A percentile compares a stretch with the other conserved stretches of the same genome.
These are phyloP conservation scores for Chondrostereum purpureum DNA, from an alignment of 1,284 basidiomycete genomes.

Conservation along the genomic window DNA sequence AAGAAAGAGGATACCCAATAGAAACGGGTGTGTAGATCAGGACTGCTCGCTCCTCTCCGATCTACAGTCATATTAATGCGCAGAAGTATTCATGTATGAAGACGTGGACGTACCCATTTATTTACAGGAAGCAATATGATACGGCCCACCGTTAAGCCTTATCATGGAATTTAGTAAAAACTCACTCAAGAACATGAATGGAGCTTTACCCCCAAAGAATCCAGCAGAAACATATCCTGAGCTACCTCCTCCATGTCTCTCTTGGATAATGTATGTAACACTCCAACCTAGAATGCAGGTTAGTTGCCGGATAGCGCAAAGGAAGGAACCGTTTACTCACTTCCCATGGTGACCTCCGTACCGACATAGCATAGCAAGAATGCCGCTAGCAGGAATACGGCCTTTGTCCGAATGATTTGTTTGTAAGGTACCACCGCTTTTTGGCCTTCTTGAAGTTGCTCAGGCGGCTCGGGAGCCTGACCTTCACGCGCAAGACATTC, in stretches of 20 bases:
- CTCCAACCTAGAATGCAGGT: conserved; percentile 30
- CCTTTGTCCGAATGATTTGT: conserved; percentile 30
- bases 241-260: conserved; percentile 27
- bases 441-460: conserved; percentile 12
- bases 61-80: conserved; percentile 19
- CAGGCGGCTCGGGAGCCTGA: conserved; percentile 17
- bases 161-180: too few species aligned
- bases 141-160: conserved; percentile 40
- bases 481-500: conserved; percentile 25
- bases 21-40: conserved; percentile 30
- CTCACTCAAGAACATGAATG: too few species aligned
- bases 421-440: conserved; percentile 22
- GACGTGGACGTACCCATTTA: conserved; percentile 27
- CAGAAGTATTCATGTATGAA: not conserved
- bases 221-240: conserved; percentile 34
- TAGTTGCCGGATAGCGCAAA: too few species aligned
- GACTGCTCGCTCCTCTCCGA: conserved; percentile 33
- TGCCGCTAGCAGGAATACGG: conserved; percentile 35
- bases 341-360: conserved; percentile 40
- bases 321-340: conserved; percentile 19
- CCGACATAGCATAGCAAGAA: conserved; percentile 44
- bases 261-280: conserved; percentile 37
- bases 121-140: conserved; percentile 44
- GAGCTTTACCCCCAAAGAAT: conserved; percentile 33
- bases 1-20: conserved; percentile 23